A percentile compares a stretch with the other conserved stretches of the same genome.
Conservation (phyloP, 2,329 filamentous ascomycete genomes). For the Ophiocordyceps camponoti-floridani region DNA sequence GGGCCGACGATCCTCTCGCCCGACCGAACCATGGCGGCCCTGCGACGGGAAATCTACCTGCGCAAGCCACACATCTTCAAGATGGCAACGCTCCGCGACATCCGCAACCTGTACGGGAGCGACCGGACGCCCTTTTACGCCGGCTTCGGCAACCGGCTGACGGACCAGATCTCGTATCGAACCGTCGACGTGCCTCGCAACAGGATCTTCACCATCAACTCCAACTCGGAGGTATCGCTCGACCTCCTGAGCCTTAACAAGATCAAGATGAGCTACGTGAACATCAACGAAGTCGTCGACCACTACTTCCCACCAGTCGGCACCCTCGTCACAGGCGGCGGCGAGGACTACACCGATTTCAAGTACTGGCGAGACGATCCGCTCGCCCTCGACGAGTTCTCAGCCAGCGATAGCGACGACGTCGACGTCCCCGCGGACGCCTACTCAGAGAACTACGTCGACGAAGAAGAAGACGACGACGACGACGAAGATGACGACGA, state of each 20-base stretch:
- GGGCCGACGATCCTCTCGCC: conserved; percentile 92
- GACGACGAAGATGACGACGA: too few relatives aligned
- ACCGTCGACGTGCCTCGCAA: conserved; percentile 89
- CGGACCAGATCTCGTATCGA: conserved; percentile 88
- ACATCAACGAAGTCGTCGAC: conserved; percentile 92
- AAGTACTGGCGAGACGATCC: conserved; percentile 85
- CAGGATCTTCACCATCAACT: conserved; percentile 97
- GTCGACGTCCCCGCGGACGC: conserved; percentile 27
- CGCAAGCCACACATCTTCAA: conserved; percentile 98
- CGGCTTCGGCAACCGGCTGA: conserved; percentile 89
- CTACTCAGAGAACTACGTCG: conserved; percentile 27
- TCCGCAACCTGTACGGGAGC: conserved; percentile 67
- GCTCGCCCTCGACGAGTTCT: conserved; percentile 75
- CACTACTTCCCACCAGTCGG: conserved; percentile 94
- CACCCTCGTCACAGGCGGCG: conserved; percentile 70
- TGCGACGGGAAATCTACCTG: conserved; percentile 83
- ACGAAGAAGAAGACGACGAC: conserved; percentile 8
- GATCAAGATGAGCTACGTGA: conserved; percentile 91
- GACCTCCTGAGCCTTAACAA: conserved; percentile 83
- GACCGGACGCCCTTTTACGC: conserved; percentile 81
- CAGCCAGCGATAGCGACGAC: conserved; percentile 54
- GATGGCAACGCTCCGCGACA: conserved; percentile 94
- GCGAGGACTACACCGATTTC: conserved; percentile 93
- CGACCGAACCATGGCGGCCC: conserved; percentile 82
- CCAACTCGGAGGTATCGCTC: conserved; percentile 84